These are phyloP conservation scores for Takashimella tepidaria DNA, from an alignment of 1,284 basidiomycete species.

Conservation along the genomic window DNA sequence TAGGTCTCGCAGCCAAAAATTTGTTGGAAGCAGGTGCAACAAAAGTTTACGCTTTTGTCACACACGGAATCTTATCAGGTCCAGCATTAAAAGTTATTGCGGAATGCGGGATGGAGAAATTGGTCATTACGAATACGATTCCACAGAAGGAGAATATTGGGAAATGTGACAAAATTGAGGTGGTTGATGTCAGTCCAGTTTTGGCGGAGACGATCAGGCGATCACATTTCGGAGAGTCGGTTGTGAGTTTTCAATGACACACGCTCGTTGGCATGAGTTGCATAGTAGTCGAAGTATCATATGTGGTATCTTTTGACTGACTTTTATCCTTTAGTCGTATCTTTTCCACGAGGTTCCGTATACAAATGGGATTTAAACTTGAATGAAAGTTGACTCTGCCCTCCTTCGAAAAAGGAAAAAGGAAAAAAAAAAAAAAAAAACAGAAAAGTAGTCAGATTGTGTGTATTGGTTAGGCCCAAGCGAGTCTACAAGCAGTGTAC, in stretches of 20 bases:
- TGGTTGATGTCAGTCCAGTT: conserved; percentile 91
- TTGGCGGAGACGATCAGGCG: conserved; percentile 94
- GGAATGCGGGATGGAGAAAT: conserved; percentile 77
- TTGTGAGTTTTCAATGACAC: conserved; percentile 43
- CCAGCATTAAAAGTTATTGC: conserved; percentile 70
- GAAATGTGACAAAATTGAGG: conserved; percentile 81
- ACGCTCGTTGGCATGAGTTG: too few relatives aligned
- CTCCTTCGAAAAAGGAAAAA: too few relatives aligned
- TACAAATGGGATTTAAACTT: conserved; percentile 21
- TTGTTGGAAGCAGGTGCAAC: conserved; percentile 84
- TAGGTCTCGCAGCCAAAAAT: conserved; percentile 86
- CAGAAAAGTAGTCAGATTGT: too few relatives aligned
- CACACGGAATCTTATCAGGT: conserved; percentile 93
- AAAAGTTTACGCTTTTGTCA: conserved; percentile 87
- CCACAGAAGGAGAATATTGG: conserved; percentile 78
- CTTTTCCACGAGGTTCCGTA: conserved; percentile 51
- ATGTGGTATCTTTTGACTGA: neutral
- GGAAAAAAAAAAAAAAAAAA: too few relatives aligned
- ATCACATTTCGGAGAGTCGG: conserved; percentile 52
- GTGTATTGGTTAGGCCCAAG: too few relatives aligned
- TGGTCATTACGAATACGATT: conserved; percentile 98
- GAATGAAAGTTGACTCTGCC: too few relatives aligned
- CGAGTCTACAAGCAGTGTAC: too few relatives aligned
- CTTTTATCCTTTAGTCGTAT: conserved; percentile 39
- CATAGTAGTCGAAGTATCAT: neutral